Evolutionary conservation across 768 basidiomycete species (phyloP).

Genomic region (Wakefieldia striispora): DNA sequence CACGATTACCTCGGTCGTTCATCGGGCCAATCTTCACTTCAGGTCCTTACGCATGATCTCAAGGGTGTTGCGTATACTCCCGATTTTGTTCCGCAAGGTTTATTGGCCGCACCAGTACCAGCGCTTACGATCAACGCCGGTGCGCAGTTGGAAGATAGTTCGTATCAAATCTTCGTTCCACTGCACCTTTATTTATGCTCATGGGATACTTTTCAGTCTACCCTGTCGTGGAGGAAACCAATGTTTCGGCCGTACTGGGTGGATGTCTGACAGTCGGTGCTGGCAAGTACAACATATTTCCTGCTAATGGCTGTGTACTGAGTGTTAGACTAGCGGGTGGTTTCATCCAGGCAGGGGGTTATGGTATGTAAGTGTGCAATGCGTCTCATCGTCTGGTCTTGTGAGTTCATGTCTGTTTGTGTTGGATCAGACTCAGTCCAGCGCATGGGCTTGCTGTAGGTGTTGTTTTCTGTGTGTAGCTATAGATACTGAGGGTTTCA

Average conservation of each 20-base stretch:
- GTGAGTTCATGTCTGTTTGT: not conserved
- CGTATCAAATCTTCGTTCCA: not conserved
- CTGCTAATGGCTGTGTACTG: not conserved
- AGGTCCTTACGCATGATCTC: conserved; percentile 21
- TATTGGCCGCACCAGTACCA: conserved; percentile 7
- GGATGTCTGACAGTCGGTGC: conserved; percentile 22
- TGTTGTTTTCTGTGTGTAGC: not conserved
- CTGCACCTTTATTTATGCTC: too few species aligned
- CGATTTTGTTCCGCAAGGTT: conserved; percentile 21
- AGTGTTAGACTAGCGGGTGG: conserved; percentile 38
- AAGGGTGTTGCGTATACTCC: conserved; percentile 10
- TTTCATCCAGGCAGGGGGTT: conserved; percentile 50
- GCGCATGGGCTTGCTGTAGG: conserved; percentile 42
- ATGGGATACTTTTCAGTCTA: conserved; percentile 14
- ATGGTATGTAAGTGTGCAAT: too few species aligned
- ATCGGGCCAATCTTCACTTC: conserved; percentile 23
- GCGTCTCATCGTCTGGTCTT: too few species aligned
- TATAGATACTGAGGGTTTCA: too few species aligned
- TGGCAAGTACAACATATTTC: not conserved
- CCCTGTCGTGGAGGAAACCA: conserved; percentile 5
- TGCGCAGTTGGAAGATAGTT: conserved; percentile 12
- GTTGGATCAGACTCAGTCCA: conserved; percentile 32
- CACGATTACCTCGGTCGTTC: conserved; percentile 25
- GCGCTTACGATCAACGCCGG: conserved; percentile 22
- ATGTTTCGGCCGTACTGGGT: conserved; percentile 18